Percentiles rank a stretch among this genome's conserved stretches.
Conservation (phyloP, 177 flowering plant genomes). For the Tripterygium wilfordii region DNA sequence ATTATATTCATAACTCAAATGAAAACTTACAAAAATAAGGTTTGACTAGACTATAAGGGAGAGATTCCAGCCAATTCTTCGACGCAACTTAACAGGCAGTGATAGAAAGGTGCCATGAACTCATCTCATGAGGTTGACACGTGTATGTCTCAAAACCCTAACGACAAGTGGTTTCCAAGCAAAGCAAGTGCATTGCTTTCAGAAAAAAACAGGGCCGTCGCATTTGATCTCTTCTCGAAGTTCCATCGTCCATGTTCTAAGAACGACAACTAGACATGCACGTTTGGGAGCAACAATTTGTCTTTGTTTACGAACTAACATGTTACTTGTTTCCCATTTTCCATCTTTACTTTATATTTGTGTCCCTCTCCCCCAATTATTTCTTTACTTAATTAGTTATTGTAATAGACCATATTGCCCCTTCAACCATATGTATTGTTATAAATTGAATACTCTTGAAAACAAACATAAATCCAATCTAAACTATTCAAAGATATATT, state of each 20-base stretch:
- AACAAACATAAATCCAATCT: no score
- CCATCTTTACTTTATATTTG: constrained; percentile 1
- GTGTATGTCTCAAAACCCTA: not conserved
- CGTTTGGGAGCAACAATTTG: constrained; percentile 1
- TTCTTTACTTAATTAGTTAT: constrained; percentile 12
- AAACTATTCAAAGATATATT: no score
- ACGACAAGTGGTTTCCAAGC: constrained; percentile 3
- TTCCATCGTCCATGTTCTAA: not conserved
- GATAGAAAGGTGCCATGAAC: not conserved
- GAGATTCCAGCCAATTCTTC: constrained; percentile 13
- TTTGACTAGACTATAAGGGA: not conserved
- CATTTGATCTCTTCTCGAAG: not conserved
- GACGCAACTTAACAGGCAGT: not conserved
- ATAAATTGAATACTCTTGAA: no score
- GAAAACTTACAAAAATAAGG: no score
- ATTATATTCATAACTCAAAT: no score
- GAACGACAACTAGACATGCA: constrained; percentile 6
- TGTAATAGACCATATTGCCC: constrained; percentile 4
- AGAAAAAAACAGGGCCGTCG: not conserved
- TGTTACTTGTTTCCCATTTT: constrained; percentile 18
- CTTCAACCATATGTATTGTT: not conserved
- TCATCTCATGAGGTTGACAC: not conserved
- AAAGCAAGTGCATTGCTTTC: not conserved
- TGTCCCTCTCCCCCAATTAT: not conserved
- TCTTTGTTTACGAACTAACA: no score